A percentile compares a stretch with the other conserved stretches of the same genome.
These are phyloP conservation scores for Haplosporangium sp. DNA, from an alignment of 371 early-diverging fungal species.

Conservation along the genomic window DNA sequence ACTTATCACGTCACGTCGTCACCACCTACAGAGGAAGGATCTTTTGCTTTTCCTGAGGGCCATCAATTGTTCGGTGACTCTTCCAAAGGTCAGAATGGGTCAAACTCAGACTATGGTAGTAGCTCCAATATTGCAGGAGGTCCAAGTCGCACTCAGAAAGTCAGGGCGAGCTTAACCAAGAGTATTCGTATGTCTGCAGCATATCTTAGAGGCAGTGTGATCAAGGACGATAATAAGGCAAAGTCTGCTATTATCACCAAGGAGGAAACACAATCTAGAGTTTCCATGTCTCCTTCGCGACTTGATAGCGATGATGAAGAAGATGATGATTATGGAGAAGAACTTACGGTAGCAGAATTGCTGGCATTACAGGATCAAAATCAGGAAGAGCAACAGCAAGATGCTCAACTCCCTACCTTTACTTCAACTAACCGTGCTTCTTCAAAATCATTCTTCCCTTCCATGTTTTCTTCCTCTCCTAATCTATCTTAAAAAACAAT, in stretches of 20 bases:
- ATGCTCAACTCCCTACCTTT: not conserved
- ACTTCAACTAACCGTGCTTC: not conserved
- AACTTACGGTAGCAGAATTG: conserved; percentile 32
- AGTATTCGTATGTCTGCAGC: conserved; percentile 40
- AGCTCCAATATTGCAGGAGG: not conserved
- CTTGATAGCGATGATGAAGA: conserved; percentile 2
- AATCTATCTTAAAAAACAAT: conserved; percentile 7
- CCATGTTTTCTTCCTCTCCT: conserved; percentile 26
- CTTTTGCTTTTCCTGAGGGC: conserved; percentile 9
- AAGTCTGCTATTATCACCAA: not conserved
- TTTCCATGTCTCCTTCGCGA: not conserved
- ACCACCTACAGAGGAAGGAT: conserved; percentile 1
- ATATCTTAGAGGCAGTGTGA: conserved; percentile 19
- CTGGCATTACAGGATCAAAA: conserved; percentile 24
- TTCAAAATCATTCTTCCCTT: conserved; percentile 15
- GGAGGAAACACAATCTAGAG: not conserved
- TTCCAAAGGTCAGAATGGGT: not conserved
- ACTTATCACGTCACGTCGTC: not conserved
- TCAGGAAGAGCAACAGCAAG: conserved; percentile 5
- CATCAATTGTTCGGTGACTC: not conserved
- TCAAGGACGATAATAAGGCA: conserved; percentile 19
- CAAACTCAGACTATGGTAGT: not conserved
- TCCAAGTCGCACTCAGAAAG: conserved; percentile 35
- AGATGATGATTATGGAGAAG: not conserved
- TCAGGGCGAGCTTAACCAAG: conserved; percentile 40